Base-by-base conservation (phyloP, 1,284 basidiomycete genomes). In the Earliella scabrosa region DNA sequence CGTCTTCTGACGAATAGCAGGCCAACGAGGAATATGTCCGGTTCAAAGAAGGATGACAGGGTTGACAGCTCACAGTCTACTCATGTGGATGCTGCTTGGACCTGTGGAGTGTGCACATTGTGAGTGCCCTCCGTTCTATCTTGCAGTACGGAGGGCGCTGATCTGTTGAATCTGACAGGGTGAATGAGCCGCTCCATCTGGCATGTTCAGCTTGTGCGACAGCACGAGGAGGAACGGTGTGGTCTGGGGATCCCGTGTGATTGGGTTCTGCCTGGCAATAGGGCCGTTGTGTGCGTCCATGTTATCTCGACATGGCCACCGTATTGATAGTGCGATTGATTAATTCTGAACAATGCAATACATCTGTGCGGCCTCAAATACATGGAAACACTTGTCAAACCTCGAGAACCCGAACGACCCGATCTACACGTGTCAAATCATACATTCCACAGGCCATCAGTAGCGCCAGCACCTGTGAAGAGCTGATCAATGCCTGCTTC, bases 31-130 rank as follows among this genome's bases (percentile, higher is more conserved):
- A 24, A 2, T 41, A 10, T 23, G 21, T 20, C 20, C n/a, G n/a
- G 16, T 20, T 10, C 2, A 8, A 41, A 7, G 20, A 13, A 16
- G 21, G 9, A 4, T n/a, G n/a, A n/a, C n/a, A n/a, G n/a, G n/a
- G 39, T 24, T 41, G 39, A 16, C 21, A 11, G 7, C 8, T 23
- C 39, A 16, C 20, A n/a, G 24, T 14, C 39, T 13, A 6, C 39
- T 11, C n/a, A n/a, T 52, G 27, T 10, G 24, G 32, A 26, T 31
- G 20, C 18, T 29, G n/a, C 56, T 48, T 85, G 84, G 85, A 59
- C 66, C 14, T 86, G 84, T 67, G 64, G 72, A 26, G 74, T 81
- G 18, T 86, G 85, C 56, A 85, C 83, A 1, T 66, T 85, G 83
- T 85, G 59, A 67, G 32, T 18, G n/a, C 27, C 36, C 32, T 16